Conservation (phyloP, 768 basidiomycete species). For the Hericium alpestre region DNA sequence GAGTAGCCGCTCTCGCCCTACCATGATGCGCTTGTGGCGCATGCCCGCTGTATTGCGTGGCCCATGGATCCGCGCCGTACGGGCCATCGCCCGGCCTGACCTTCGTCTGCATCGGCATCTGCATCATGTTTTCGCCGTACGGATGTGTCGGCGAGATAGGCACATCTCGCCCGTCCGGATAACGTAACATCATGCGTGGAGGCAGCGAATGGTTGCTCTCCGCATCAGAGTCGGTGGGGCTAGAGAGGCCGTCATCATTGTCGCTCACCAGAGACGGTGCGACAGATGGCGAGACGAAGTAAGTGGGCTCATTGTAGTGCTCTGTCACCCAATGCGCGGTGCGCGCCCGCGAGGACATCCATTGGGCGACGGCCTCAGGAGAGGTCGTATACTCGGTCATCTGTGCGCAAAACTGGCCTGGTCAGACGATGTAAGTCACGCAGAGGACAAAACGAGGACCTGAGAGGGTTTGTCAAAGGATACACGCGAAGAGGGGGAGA, state of each 20-base stretch:
- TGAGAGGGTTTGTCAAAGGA: background rate
- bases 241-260: constrained; percentile 23
- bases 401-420: background rate
- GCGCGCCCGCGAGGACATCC: constrained; percentile 47
- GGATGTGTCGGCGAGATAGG: constrained; percentile 2
- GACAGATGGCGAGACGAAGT: constrained; percentile 40
- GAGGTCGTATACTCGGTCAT: constrained; percentile 62
- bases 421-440: background rate
- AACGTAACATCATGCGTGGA: constrained; percentile 64
- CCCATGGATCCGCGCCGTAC: background rate
- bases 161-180: constrained; percentile 39
- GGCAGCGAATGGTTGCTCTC: constrained; percentile 40
- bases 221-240: constrained; percentile 27
- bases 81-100: background rate
- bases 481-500: background rate
- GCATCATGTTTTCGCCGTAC: background rate
- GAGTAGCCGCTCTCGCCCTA: constrained; percentile 3
- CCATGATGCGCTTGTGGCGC: background rate
- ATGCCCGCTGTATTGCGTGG: background rate
- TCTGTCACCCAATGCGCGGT: constrained; percentile 55
- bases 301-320: constrained; percentile 26
- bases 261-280: constrained; percentile 31
- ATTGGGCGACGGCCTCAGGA: constrained; percentile 48
- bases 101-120: background rate
- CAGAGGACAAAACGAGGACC: background rate